A percentile compares a stretch with the other conserved stretches of the same genome.
phyloP scores from a whole-genome alignment of 2,329 filamentous ascomycete genomes.

The Xylariaceae sp. region DNA sequence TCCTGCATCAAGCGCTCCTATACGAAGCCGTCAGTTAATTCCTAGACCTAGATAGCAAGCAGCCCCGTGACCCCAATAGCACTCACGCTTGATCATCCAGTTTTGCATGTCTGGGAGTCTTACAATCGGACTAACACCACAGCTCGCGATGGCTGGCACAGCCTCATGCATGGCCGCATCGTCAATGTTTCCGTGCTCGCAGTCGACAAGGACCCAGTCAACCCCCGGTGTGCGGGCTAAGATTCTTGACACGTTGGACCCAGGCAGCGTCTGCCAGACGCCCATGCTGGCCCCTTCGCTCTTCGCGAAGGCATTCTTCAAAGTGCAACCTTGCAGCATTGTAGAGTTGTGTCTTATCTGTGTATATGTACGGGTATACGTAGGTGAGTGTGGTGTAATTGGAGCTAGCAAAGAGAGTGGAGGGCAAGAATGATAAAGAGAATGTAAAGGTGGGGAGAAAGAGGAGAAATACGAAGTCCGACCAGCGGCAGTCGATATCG shows the following conservation, averaged over 20 bases:
- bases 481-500: slow-evolving; percentile 13
- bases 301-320: slow-evolving; percentile 56
- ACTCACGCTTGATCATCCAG: slow-evolving; percentile 63
- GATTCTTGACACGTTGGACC: slow-evolving; percentile 62
- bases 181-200: slow-evolving; percentile 63
- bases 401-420: neutral
- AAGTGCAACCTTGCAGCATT: slow-evolving; percentile 41
- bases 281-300: slow-evolving; percentile 58
- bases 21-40: slow-evolving; percentile 27
- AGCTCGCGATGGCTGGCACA: slow-evolving; percentile 60
- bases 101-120: slow-evolving; percentile 63
- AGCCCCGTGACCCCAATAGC: neutral
- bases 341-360: neutral
- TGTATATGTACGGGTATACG: slow-evolving; percentile 1
- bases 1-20: slow-evolving; percentile 63
- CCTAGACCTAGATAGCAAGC: too few relatives aligned
- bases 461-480: slow-evolving; percentile 7
- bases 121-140: slow-evolving; percentile 60
- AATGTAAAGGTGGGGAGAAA: neutral
- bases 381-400: neutral
- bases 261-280: slow-evolving; percentile 68
- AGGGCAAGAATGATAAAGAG: neutral
- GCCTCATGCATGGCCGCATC: slow-evolving; percentile 64
- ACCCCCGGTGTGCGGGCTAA: slow-evolving; percentile 64
- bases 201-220: slow-evolving; percentile 70